Evolutionary conservation across 140 eudicot species (phyloP), one percentile per base, ranked within the genome.

Genomic region (Ambrosia hybrid): DNA sequence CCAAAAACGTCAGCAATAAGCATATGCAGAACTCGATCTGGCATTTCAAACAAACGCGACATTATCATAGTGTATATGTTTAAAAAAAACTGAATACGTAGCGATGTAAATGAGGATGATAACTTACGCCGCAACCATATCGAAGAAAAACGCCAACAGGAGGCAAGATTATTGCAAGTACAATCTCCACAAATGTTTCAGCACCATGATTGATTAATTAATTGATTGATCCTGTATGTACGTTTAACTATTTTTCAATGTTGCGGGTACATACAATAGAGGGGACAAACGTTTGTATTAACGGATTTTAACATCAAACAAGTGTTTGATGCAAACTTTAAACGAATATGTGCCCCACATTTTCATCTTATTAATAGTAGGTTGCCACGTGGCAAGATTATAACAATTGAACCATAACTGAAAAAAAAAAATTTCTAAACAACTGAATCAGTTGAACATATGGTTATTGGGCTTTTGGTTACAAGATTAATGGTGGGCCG

Each of bases 71-170:
- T 52, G 57, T 15, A 8, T 9, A 48, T 9, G 9, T 11, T 6
- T 0, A 9, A 45, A 48, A 48, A 11, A 48, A 48, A 10, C 0
- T 48, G n/a, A 12, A 52, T 52, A 52, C 2, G 11, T 52, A 52
- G 16, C 4, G 2, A 41, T 5, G 51, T 13, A 5, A 65, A 11
- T 15, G 63, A 66, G 3, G 26, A 38, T 36, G 17, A 11, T 9
- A 15, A 77, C 78, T 83, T 88, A 91, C 97, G 36, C 97, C 97
- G 74, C 92, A 86, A 69, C 97, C 97, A 70, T 88, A 91, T 62
- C 97, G 89, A 30, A 88, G 92, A 72, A 91, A 91, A 66, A 91
- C 97, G 26, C 96, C 97, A 36, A 88, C 73, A 6, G 97, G 97
- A 14, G 97, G 97, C 60, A 91, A 73, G 15, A 91, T 82, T 21